Evolutionary conservation across 495 filamentous ascomycete species (phyloP), one percentile per base, ranked within the genome.

Genomic region (Daldinia bambusicola): DNA sequence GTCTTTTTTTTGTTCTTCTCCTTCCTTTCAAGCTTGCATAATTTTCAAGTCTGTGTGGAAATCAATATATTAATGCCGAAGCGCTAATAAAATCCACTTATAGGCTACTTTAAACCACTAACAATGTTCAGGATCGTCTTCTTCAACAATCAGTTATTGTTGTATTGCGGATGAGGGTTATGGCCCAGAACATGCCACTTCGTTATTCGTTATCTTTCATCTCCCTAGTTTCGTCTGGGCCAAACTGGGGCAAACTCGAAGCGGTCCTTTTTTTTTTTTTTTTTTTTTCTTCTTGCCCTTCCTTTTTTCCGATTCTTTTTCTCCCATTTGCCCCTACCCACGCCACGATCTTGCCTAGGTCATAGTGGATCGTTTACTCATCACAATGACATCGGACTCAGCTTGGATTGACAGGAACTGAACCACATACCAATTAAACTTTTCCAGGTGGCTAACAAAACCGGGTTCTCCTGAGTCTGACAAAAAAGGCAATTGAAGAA

Each of bases 301-400:
- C 53, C 55, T 53, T 41, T 63, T 30, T 22, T 53, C 18, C 26
- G 32, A 5, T 14, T n/a, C 48, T 30, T 20, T 53, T 20, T 53
- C n/a, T n/a, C 26, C 26, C 8, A 30, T 53, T 32, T 31, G 22
- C 50, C 50, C 50, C 30, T 31, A 53, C 50, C 50, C 50, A 53
- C 50, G 50, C 50, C 22, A 53, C 50, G 30, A 14, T 40, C 45
- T 55, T 43, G 14, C 16, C 12, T 55, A 64, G 30, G 37, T 58
- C 61, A 56, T 55, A 56, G 62, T 34, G 62, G 57, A 60, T n/a
- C 40, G 14, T 66, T 50, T 40, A 12, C 32, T 58, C 57, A 56
- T 66, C 68, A 56, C 50, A 51, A 70, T 70, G 56, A 61, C 63
- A 71, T 71, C 57, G 40, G 53, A 18, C 16, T 43, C 34, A 55